phyloP scores from a whole-genome alignment of 768 basidiomycete species.

The Cantharellus anzutake region DNA sequence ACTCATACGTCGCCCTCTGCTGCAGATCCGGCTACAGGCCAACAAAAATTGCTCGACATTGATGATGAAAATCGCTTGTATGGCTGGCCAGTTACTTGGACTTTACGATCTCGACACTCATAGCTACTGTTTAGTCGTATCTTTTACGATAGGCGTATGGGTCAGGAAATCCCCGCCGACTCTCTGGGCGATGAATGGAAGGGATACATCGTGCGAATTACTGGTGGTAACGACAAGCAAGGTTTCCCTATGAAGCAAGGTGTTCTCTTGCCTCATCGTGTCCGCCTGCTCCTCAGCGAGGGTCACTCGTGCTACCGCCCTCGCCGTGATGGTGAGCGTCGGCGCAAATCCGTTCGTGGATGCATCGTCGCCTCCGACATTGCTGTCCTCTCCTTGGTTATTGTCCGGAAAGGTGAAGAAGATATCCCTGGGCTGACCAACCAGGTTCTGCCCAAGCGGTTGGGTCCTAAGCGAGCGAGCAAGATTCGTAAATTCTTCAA shows the following conservation, averaged over 20 bases:
- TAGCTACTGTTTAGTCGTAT: conserved; percentile 38
- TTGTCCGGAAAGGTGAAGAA: conserved; percentile 88
- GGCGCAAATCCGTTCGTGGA: conserved; percentile 96
- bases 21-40: conserved; percentile 86
- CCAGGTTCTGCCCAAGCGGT: conserved; percentile 77
- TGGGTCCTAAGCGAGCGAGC: conserved; percentile 93
- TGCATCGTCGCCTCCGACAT: conserved; percentile 97
- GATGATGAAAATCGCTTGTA: conserved; percentile 81
- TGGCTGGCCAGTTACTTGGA: conserved; percentile 14
- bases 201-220: conserved; percentile 92
- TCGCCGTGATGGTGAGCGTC: conserved; percentile 86
- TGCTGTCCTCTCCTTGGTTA: conserved; percentile 78
- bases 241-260: conserved; percentile 99
- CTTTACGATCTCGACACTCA: neutral
- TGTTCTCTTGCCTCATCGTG: conserved; percentile 86
- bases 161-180: conserved; percentile 87
- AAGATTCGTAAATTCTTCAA: conserved; percentile 98
- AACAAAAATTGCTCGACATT: conserved; percentile 88
- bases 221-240: conserved; percentile 96
- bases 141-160: conserved; percentile 95
- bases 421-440: conserved; percentile 90
- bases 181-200: conserved; percentile 88
- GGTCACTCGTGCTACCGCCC: conserved; percentile 96
- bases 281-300: conserved; percentile 79
- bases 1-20: conserved; percentile 9